Evolutionary conservation across 2,329 filamentous ascomycete species (phyloP), one percentile per base, ranked within the genome.

Genomic region (Neofusicoccum cordaticola): DNA sequence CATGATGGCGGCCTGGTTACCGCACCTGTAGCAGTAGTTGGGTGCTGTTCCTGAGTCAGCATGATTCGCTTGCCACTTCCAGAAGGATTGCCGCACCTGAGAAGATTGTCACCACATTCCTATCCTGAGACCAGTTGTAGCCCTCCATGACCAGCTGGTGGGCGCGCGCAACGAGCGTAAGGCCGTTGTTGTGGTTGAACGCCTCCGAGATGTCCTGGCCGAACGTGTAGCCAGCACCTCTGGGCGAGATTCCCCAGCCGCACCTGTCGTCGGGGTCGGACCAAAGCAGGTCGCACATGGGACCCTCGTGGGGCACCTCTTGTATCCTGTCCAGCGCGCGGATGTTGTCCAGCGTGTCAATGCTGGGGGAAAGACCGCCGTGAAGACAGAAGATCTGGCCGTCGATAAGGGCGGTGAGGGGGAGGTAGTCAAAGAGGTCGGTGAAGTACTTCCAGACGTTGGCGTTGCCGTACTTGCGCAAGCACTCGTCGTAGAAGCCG

Each of bases 1-100:
- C 95, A 99, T 99, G 79, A 99, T 98, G n/a, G 95, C 95, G 65
- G 95, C 95, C 81, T 98, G 95, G 81, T 99, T 99, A 76, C 95
- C 95, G 77, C 95, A 99, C 78, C 95, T 88, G 85, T 99, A 98
- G 84, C 94, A 99, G 85, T 99, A 99, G 71, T 85, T 84, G 44
- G 82, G 82, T 70, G 82, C 82, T 84, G 15, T 31, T 31, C 17
- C 67, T 48, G 68, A 67, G 71, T 80, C 63, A 80, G 75, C 67
- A n/a, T 58, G 44, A 4, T 5, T 15, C 48, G 47, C 7, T 22
- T 6, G 63, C 13, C 58, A 41, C 57, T 37, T 31, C 35, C 8
- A 7, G 31, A 15, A 41, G 1, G 2, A 13, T 34, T 22, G 12
- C 47, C 62, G 45, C 69, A 75, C 82, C 93, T 71, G 93, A 97